phyloP scores from a whole-genome alignment of 1,284 basidiomycete genomes.

The Boletellus dicymbophilus region DNA sequence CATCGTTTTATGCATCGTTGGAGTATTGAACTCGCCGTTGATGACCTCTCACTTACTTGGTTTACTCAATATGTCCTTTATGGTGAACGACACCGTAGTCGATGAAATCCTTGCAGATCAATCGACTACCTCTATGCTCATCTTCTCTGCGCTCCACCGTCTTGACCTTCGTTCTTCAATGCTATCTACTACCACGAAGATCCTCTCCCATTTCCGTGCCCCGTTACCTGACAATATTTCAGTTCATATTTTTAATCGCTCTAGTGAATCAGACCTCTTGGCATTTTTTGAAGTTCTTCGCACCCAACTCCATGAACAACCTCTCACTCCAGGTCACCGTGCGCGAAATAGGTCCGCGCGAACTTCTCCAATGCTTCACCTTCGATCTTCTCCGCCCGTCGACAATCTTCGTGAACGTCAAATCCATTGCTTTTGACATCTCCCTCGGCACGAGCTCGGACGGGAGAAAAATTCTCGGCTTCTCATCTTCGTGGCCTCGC shows the following conservation, averaged over 20 bases:
- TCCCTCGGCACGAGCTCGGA: neutral
- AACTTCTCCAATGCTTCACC: neutral
- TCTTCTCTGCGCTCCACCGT: neutral
- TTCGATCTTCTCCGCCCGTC: conserved; percentile 11
- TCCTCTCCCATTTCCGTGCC: conserved; percentile 2
- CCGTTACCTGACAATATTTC: neutral
- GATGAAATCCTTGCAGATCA: neutral
- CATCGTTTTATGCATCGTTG: conserved; percentile 4
- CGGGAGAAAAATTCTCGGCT: conserved; percentile 9
- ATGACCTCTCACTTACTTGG: neutral
- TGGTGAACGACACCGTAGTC: neutral
- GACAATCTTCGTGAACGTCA: conserved; percentile 13
- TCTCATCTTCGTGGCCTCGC: conserved; percentile 18
- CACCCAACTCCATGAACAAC: neutral
- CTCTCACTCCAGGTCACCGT: too few relatives aligned
- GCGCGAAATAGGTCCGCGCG: too few relatives aligned
- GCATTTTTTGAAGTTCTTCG: conserved; percentile 7
- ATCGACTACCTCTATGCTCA: neutral
- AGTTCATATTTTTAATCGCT: neutral
- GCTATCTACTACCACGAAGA: neutral
- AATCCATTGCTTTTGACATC: conserved; percentile 3
- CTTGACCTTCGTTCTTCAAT: neutral
- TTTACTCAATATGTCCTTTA: conserved; percentile 1
- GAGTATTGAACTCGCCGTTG: neutral
- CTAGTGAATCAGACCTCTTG: neutral